phyloP scores from a whole-genome alignment of 2,329 filamentous ascomycete genomes.

The Xylaria sp. region DNA sequence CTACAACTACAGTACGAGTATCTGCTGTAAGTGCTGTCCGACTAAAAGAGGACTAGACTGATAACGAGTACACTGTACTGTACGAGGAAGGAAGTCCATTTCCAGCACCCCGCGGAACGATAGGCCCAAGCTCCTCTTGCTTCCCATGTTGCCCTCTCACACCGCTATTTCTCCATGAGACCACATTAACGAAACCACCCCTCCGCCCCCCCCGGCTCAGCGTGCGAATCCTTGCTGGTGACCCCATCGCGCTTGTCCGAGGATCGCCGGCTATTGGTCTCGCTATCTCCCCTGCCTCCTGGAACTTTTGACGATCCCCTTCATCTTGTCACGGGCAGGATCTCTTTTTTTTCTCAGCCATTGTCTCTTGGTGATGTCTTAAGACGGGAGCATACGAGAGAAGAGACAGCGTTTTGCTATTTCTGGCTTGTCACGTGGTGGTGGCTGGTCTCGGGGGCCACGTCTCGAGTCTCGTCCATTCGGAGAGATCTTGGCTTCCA shows the following conservation, averaged over 20 bases:
- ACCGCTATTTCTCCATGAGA: conserved; percentile 35
- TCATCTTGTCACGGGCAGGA: conserved; percentile 7
- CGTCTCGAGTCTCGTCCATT: conserved; percentile 19
- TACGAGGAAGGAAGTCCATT: conserved; percentile 17
- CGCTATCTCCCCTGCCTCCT: conserved; percentile 24
- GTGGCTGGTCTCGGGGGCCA: conserved; percentile 26
- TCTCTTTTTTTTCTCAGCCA: conserved; percentile 6
- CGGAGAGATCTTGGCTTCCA: conserved; percentile 14
- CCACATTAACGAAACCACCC: conserved; percentile 32
- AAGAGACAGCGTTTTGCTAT: too few species aligned
- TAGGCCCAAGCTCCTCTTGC: conserved; percentile 30
- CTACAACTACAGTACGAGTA: too few species aligned
- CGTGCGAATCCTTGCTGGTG: conserved; percentile 32
- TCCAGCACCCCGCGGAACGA: conserved; percentile 28
- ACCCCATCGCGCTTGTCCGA: conserved; percentile 36
- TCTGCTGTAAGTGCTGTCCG: neutral
- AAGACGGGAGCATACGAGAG: neutral
- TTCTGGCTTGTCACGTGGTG: conserved; percentile 27
- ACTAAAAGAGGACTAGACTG: conserved; percentile 6
- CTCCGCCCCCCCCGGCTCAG: conserved; percentile 15
- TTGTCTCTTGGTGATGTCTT: neutral
- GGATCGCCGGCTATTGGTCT: conserved; percentile 36
- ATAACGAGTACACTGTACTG: conserved; percentile 18
- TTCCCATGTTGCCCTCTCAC: conserved; percentile 19
- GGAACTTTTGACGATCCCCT: conserved; percentile 6